Evolutionary conservation across 306 rosid genomes (phyloP).

Genomic region (Dryas alaskensis): DNA sequence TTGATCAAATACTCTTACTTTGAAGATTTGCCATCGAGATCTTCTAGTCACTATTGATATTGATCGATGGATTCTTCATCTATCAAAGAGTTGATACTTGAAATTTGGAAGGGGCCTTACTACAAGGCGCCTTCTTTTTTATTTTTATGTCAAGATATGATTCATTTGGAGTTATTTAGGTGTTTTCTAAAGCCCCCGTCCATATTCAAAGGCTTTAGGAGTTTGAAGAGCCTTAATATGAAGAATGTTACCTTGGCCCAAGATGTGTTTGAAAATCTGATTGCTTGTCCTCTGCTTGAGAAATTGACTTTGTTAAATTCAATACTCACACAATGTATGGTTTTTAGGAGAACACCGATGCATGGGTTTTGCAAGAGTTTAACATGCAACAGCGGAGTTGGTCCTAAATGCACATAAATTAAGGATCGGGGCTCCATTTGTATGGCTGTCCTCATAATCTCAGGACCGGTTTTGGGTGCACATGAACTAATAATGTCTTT

Average conservation of each 20-base stretch:
- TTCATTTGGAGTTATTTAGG: constrained; percentile 36
- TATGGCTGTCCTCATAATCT: too few relatives aligned
- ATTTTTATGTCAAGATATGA: constrained; percentile 46
- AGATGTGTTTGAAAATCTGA: constrained; percentile 44
- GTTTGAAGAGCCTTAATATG: constrained; percentile 44
- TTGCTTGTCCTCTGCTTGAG: constrained; percentile 47
- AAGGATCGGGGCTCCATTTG: too few relatives aligned
- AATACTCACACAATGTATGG: too few relatives aligned
- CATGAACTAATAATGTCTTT: too few relatives aligned
- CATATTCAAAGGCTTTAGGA: constrained; percentile 41
- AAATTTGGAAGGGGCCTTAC: constrained; percentile 48
- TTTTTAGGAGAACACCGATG: too few relatives aligned
- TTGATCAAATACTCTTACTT: constrained; percentile 55
- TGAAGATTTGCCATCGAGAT: constrained; percentile 46
- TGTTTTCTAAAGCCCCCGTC: constrained; percentile 50
- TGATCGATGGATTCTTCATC: constrained; percentile 50
- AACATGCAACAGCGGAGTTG: too few relatives aligned
- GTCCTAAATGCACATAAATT: too few relatives aligned
- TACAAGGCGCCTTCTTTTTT: constrained; percentile 44
- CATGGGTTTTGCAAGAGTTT: too few relatives aligned
- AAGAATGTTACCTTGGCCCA: neutral
- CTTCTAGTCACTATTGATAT: constrained; percentile 36
- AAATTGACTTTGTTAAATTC: constrained; percentile 39
- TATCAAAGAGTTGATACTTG: constrained; percentile 50
- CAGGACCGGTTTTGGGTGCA: too few relatives aligned